Conservation (phyloP, 129 eudicot genomes). For the Artemisia annua region DNA sequence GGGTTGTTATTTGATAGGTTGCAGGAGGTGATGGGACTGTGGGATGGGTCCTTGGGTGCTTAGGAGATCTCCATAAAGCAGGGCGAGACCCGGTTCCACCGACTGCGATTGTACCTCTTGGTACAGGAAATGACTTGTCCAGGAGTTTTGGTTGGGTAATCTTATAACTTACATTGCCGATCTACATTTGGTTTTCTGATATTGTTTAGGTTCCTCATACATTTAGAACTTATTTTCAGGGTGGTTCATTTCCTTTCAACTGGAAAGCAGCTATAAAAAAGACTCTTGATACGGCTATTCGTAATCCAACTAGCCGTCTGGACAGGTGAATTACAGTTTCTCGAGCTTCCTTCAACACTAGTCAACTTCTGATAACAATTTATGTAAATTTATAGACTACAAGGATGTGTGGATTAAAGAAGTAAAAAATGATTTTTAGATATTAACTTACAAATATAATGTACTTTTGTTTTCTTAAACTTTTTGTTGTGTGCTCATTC, state of each 20-base stretch:
- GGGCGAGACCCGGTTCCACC: conserved; percentile 86
- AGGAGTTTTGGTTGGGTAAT: conserved; percentile 99
- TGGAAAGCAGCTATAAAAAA: conserved; percentile 91
- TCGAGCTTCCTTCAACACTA: no score
- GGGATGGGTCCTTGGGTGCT: conserved; percentile 96
- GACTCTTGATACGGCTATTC: conserved; percentile 74
- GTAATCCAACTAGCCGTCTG: conserved; percentile 52
- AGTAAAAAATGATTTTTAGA: background rate
- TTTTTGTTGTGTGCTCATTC: background rate
- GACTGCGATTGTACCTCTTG: conserved; percentile 86
- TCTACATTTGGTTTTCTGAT: conserved; percentile 8
- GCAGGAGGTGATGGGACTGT: conserved; percentile 99
- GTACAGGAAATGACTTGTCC: conserved; percentile 95
- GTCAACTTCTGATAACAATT: no score
- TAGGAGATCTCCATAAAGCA: conserved; percentile 82
- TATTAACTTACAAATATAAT: background rate
- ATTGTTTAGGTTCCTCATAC: conserved; percentile 20
- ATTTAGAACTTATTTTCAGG: conserved; percentile 43
- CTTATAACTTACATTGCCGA: conserved; percentile 1
- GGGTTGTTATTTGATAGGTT: conserved; percentile 51
- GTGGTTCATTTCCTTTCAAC: conserved; percentile 94
- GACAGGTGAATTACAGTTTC: conserved; percentile 61
- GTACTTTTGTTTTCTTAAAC: background rate
- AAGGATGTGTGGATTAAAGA: no score
- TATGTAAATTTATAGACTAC: no score